Evolutionary conservation across 169 alveolate genomes (phyloP), one percentile per base, ranked within the genome.

Genomic region (Plasmodium yoelii): DNA sequence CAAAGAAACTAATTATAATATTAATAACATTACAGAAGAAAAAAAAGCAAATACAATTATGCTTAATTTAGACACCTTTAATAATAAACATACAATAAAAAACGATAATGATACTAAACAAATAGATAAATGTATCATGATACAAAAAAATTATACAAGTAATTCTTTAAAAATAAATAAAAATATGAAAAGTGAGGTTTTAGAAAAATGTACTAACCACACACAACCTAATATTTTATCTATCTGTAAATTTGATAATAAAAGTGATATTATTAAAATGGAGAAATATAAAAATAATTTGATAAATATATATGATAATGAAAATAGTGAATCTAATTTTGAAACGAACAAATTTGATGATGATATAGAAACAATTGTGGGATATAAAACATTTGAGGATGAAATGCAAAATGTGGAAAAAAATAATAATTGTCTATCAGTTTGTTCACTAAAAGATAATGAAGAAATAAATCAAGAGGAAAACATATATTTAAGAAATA

Each of bases 1-100:
- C 57, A 53, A 24, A 44, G 72, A 44, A 67, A 55, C 57, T 67
- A 60, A 51, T 67, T 65, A 51, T 13, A 51, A 82, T 82, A 47
- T 34, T 34, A 34, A 34, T 4, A 34, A 34, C 42, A 34, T 34
- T 34, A 0, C 59, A 82, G 24, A 26, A 19, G 47, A 60, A 71
- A 9, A 69, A 61, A 28, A 57, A 28, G 44, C 12, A 9, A 57
- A 57, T 4, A 4, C n/a, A 15, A 5, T 57, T 28, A 65, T 28
- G 56, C 2, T n/a, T 10, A 34, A 65, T 65, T 61, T 61, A n/a
- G 26, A 24, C 44, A 61, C 24, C 15, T 19, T 61, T 61, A 22
- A n/a, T 61, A 64, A 74, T 7, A 22, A 67, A 28, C 19, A 22
- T 49, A 42, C 22, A 19, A 39, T 22, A 55, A 61, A 61, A 61